Conservation (phyloP, 2,329 filamentous ascomycete genomes). For the Nothopassalora personata region DNA sequence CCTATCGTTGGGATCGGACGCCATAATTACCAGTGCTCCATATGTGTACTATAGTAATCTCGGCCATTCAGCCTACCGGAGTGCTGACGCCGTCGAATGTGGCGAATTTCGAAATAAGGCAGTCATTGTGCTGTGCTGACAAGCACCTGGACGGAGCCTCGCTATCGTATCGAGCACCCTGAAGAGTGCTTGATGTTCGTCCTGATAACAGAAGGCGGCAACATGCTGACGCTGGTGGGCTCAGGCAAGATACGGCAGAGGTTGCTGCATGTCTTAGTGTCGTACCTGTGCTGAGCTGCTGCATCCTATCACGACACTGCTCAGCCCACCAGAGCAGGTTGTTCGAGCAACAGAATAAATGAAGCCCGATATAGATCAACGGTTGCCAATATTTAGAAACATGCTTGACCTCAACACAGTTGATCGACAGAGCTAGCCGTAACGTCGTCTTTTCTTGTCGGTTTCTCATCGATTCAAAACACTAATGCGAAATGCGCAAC, state of each 20-base stretch:
- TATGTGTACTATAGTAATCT: neutral
- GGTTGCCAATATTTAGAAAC: constrained; percentile 11
- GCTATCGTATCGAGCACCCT: neutral
- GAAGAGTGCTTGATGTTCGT: neutral
- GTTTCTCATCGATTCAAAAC: neutral
- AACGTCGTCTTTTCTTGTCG: neutral
- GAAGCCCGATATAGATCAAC: constrained; percentile 7
- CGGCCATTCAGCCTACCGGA: neutral
- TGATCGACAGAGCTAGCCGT: constrained; percentile 4
- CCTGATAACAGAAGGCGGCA: neutral
- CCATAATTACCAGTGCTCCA: constrained; percentile 6
- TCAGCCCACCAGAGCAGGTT: neutral
- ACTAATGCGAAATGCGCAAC: neutral
- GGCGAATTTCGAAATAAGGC: neutral
- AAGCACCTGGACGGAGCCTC: neutral
- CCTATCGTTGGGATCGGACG: constrained; percentile 2
- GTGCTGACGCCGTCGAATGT: constrained; percentile 12
- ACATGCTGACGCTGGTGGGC: neutral
- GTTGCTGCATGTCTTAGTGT: constrained; percentile 1
- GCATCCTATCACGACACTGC: neutral
- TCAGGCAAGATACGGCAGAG: neutral
- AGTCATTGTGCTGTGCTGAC: neutral
- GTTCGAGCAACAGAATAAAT: neutral
- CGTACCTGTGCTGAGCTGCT: neutral
- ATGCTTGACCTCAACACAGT: constrained; percentile 2